Evolutionary conservation across 2,329 filamentous ascomycete species (phyloP).

Genomic region (Lasiodiplodia citricola): DNA sequence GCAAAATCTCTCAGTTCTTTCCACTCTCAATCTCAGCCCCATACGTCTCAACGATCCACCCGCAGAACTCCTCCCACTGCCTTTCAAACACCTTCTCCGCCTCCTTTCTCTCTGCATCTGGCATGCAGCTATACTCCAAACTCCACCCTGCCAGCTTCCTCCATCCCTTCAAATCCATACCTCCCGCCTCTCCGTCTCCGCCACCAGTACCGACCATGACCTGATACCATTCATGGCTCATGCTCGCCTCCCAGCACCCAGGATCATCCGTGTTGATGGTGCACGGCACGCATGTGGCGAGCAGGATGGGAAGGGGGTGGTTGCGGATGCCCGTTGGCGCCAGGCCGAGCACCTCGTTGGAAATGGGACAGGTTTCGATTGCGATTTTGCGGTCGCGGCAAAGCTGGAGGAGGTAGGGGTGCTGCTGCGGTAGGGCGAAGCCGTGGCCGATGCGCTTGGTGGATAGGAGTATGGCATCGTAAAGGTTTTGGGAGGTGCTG

Average conservation of each 20-base stretch:
- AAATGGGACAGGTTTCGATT: constrained; percentile 76
- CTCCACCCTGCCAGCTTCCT: constrained; percentile 63
- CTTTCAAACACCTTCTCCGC: constrained; percentile 55
- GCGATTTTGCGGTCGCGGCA: constrained; percentile 67
- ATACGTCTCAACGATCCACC: constrained; percentile 54
- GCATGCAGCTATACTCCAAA: constrained; percentile 51
- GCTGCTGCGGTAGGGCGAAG: constrained; percentile 67
- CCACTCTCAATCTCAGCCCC: constrained; percentile 21
- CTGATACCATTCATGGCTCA: constrained; percentile 80
- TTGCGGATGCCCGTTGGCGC: constrained; percentile 65
- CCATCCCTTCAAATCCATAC: constrained; percentile 72
- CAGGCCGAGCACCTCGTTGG: constrained; percentile 76
- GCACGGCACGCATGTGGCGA: constrained; percentile 74
- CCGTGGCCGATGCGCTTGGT: constrained; percentile 78
- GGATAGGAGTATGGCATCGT: constrained; percentile 69
- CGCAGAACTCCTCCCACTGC: constrained; percentile 65
- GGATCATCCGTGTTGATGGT: constrained; percentile 78
- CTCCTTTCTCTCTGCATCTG: constrained; percentile 43
- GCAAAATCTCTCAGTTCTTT: neutral
- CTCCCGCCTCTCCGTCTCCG: constrained; percentile 58
- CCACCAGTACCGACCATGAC: neutral
- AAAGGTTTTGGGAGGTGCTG: constrained; percentile 65
- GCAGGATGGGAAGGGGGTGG: constrained; percentile 70
- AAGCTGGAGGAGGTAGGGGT: constrained; percentile 67
- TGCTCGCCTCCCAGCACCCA: constrained; percentile 28